phyloP scores from a whole-genome alignment of 2,329 filamentous ascomycete species.

The Gaeumannomyces sp. region DNA sequence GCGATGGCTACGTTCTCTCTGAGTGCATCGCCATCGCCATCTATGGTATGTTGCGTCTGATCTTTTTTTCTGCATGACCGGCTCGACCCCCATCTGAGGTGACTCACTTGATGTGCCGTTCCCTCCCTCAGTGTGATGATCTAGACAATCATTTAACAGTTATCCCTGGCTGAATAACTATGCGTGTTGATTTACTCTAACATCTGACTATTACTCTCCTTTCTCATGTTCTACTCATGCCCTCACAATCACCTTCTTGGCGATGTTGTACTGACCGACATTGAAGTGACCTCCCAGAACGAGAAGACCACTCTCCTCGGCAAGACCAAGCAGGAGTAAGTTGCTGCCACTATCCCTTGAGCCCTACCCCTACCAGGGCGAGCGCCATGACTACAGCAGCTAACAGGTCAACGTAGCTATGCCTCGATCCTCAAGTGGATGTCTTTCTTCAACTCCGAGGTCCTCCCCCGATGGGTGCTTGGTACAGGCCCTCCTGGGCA shows the following conservation, averaged over 20 bases:
- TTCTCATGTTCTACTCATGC: constrained; percentile 16
- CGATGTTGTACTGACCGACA: no score
- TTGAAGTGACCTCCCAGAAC: constrained; percentile 75
- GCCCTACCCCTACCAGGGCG: neutral
- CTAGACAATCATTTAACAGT: constrained; percentile 71
- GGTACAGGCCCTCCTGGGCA: constrained; percentile 85
- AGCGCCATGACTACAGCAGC: neutral
- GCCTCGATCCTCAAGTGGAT: constrained; percentile 97
- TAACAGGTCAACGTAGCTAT: constrained; percentile 46
- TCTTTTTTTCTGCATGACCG: constrained; percentile 15
- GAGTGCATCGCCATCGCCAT: constrained; percentile 94
- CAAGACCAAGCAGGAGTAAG: constrained; percentile 99
- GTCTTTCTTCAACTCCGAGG: constrained; percentile 90
- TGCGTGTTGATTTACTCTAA: constrained; percentile 85
- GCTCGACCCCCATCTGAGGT: constrained; percentile 13
- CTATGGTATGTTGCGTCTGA: constrained; percentile 73
- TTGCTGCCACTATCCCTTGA: constrained; percentile 10
- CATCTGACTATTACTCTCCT: constrained; percentile 58
- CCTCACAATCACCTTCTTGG: constrained; percentile 14
- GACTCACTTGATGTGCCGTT: constrained; percentile 7
- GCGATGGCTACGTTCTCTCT: constrained; percentile 82
- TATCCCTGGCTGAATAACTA: constrained; percentile 93
- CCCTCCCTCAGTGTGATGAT: constrained; percentile 54
- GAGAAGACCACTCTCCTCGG: constrained; percentile 99
- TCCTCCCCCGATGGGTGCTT: constrained; percentile 68